Evolutionary conservation across 2,329 filamentous ascomycete genomes (phyloP).

Genomic region (Fusarium algeriense): DNA sequence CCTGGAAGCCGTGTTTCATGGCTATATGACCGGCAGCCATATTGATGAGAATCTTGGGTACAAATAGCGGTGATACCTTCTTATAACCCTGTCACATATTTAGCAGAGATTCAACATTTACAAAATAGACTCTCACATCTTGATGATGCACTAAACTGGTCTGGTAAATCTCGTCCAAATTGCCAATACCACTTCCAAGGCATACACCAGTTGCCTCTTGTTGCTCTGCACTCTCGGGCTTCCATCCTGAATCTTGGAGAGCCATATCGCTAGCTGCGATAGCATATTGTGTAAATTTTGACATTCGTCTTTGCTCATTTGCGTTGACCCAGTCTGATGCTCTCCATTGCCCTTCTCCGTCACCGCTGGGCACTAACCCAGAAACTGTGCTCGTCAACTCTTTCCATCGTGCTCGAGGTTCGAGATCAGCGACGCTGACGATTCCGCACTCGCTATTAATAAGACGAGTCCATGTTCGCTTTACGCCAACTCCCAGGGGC

Average conservation of each 20-base stretch:
- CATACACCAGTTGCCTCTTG: slow-evolving; percentile 88
- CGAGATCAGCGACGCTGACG: slow-evolving; percentile 74
- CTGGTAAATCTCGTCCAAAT: slow-evolving; percentile 88
- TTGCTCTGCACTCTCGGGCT: slow-evolving; percentile 69
- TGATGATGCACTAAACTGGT: slow-evolving; percentile 82
- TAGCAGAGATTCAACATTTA: slow-evolving; percentile 1
- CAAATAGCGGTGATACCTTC: slow-evolving; percentile 93
- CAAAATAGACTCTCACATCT: slow-evolving; percentile 66
- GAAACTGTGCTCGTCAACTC: slow-evolving; percentile 87
- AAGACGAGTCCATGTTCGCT: slow-evolving; percentile 83
- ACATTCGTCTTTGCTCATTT: slow-evolving; percentile 79
- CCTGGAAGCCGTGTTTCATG: slow-evolving; percentile 89
- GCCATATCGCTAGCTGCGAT: slow-evolving; percentile 89
- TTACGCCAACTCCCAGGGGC: slow-evolving; percentile 84
- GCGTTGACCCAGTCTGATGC: slow-evolving; percentile 66
- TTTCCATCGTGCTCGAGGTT: slow-evolving; percentile 69
- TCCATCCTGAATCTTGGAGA: slow-evolving; percentile 84
- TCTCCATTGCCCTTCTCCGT: slow-evolving; percentile 61
- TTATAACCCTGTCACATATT: slow-evolving; percentile 77
- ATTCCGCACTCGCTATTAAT: slow-evolving; percentile 85
- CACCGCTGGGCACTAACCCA: slow-evolving; percentile 76
- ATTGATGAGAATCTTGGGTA: slow-evolving; percentile 93
- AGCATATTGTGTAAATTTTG: slow-evolving; percentile 92
- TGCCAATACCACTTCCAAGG: slow-evolving; percentile 94
- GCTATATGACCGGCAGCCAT: slow-evolving; percentile 94